These are phyloP conservation scores for Brasilioporus rufonigricans DNA, from an alignment of 768 basidiomycete genomes.

Conservation along the genomic window DNA sequence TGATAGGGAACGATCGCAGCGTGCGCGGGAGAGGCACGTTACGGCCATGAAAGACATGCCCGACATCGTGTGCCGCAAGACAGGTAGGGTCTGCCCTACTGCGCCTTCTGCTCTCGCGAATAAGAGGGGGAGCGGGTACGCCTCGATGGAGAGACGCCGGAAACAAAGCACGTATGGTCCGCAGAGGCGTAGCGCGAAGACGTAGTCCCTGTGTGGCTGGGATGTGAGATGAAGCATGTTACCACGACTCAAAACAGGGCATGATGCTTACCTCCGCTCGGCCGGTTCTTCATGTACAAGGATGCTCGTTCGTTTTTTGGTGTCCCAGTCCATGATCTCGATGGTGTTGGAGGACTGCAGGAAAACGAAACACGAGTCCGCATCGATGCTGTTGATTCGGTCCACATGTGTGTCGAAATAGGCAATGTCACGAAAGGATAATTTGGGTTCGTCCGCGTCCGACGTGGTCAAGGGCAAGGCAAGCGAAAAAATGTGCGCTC, in stretches of 20 bases:
- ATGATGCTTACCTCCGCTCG: conserved; percentile 27
- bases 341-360: conserved; percentile 32
- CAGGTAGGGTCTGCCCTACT: conserved; percentile 7
- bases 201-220: conserved; percentile 30
- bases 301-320: conserved; percentile 16
- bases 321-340: conserved; percentile 38
- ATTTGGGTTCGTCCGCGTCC: neutral
- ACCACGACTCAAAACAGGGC: neutral
- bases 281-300: conserved; percentile 21
- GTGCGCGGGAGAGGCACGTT: conserved; percentile 39
- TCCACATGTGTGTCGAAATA: conserved; percentile 3
- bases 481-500: conserved; percentile 11
- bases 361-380: conserved; percentile 27
- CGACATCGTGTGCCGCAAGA: conserved; percentile 14
- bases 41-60: conserved; percentile 33
- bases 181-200: conserved; percentile 43
- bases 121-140: conserved; percentile 26
- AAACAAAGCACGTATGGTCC: conserved; percentile 51
- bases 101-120: neutral
- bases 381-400: conserved; percentile 33
- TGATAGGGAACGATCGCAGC: conserved; percentile 24
- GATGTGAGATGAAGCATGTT: neutral
- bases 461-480: neutral
- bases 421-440: conserved; percentile 1
- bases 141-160: conserved; percentile 47